Evolutionary conservation across 768 basidiomycete genomes (phyloP).

Genomic region (Chalciporus sphaerocephalus): DNA sequence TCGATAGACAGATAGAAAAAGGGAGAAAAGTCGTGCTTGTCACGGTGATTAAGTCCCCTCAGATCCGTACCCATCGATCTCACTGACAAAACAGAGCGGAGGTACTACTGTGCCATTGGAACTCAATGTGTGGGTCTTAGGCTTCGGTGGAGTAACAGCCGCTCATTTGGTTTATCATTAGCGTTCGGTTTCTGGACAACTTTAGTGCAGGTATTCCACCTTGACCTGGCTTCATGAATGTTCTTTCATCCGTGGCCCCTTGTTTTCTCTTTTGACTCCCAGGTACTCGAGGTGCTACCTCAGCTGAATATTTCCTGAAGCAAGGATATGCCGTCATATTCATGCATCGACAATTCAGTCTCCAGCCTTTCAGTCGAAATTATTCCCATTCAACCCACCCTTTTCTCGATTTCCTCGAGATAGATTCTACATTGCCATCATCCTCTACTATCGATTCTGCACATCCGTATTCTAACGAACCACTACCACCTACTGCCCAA

Average conservation of each 20-base stretch:
- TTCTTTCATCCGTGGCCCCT: background rate
- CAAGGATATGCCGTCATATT: slow-evolving; percentile 97
- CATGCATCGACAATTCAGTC: slow-evolving; percentile 96
- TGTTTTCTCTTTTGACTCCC: slow-evolving; percentile 4
- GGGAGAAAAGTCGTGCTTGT: slow-evolving; percentile 85
- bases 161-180: slow-evolving; percentile 33
- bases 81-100: slow-evolving; percentile 63
- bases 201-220: slow-evolving; percentile 82
- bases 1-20: slow-evolving; percentile 57
- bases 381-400: slow-evolving; percentile 98
- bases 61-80: slow-evolving; percentile 11
- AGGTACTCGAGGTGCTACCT: slow-evolving; percentile 96
- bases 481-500: slow-evolving; percentile 18
- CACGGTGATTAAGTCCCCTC: slow-evolving; percentile 58
- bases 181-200: slow-evolving; percentile 97
- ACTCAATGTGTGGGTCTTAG: slow-evolving; percentile 87
- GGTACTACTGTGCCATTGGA: slow-evolving; percentile 97
- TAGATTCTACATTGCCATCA: slow-evolving; percentile 35
- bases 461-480: slow-evolving; percentile 31
- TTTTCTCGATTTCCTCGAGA: slow-evolving; percentile 91
- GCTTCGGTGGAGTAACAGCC: slow-evolving; percentile 5
- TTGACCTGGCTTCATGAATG: background rate
- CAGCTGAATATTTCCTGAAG: slow-evolving; percentile 95
- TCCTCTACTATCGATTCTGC: slow-evolving; percentile 16
- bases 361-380: slow-evolving; percentile 95